A percentile compares a stretch with the other conserved stretches of the same genome.
phyloP scores from a whole-genome alignment of 176 grass and related monocot species.

The Leersia perrieri region DNA sequence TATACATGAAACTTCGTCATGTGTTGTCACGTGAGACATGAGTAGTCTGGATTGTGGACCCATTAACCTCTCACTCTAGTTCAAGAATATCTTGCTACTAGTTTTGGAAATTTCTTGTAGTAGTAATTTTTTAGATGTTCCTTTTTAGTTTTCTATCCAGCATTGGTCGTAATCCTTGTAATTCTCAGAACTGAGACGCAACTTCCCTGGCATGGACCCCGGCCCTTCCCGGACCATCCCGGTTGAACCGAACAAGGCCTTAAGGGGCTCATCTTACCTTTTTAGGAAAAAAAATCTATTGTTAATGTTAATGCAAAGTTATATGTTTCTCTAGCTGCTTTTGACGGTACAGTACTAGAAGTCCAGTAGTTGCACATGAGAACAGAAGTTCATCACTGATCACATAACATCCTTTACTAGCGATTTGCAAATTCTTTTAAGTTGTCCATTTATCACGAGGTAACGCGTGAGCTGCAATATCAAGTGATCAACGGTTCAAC shows the following conservation, averaged over 20 bases:
- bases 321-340: not conserved
- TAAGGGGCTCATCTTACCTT: not conserved
- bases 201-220: not conserved
- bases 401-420: not conserved
- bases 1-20: not conserved
- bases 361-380: not conserved
- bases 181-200: not conserved
- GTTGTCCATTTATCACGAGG: constrained; percentile 10
- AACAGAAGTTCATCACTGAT: not conserved
- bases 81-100: too few species aligned
- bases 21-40: not conserved
- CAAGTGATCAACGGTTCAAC: not conserved
- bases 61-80: too few species aligned
- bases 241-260: too few species aligned
- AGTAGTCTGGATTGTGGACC: not conserved
- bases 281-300: not conserved
- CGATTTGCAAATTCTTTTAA: not conserved
- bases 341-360: not conserved
- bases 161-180: not conserved
- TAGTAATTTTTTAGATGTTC: not conserved
- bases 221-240: too few species aligned
- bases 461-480: not conserved
- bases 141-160: not conserved
- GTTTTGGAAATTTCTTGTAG: too few species aligned
- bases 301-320: not conserved